Base-by-base conservation (phyloP, 345 rosid species). In the Schrenkiella parvula region DNA sequence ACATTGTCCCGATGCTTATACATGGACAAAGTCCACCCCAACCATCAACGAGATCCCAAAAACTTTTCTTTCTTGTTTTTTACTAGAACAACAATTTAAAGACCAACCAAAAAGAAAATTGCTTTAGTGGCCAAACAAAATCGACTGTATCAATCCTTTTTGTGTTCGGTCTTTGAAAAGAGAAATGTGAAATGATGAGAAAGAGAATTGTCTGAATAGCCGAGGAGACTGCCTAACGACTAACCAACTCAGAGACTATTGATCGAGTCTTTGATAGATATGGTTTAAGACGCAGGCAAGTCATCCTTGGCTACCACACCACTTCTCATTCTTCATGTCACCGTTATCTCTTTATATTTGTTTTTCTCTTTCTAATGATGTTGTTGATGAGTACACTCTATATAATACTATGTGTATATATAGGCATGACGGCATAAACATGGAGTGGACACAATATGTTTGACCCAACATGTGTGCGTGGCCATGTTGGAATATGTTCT, bases 271-370 rank as follows among this genome's bases (percentile, higher is more conserved):
- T 43, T 50, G 51, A 64, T 42, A 23, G 6, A 32, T 18, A 43
- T 56, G 52, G 78, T 29, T 28, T 31, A 48, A 48, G 59, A 48
- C 42, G 72, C 72, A 74, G 72, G 78, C 78, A 74, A 74, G 78
- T 74, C 78, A 74, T 74, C 72, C 72, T 74, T 74, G 78, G 78
- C 72, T 74, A 74, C 52, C 67, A 74, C 34, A 74, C 67, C 38
- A 38, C 44, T 66, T 21, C 67, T 66, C 67, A 28, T 66, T 57
- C 78, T 74, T 74, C 78, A 66, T 66, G 23, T 74, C 72, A 46
- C 60, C 14, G 1, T 46, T 64, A 42, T 57, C 65, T 64, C 50
- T 64, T 29, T 19, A 25, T 25, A 10, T 58, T 11, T n/a, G 37
- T 53, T 26, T 60, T 23, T 38, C 28, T 73, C 26, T 65, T 26